Evolutionary conservation across 768 basidiomycete genomes (phyloP), one percentile per base, ranked within the genome.

Genomic region (Auriscalpium vulgare): DNA sequence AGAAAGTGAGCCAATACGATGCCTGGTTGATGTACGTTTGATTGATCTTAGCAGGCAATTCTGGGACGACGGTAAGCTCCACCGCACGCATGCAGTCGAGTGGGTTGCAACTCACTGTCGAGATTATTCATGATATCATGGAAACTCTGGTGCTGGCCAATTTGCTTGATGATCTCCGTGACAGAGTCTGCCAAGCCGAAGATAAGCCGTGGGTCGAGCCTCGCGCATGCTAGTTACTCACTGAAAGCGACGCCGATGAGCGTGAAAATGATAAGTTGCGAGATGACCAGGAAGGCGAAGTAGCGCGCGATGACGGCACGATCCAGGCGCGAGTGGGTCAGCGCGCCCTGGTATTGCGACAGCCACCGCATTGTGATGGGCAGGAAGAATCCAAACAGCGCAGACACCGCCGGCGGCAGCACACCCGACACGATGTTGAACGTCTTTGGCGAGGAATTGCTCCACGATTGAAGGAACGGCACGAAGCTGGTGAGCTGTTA

Each of bases 371-470:
- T 97, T 69, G 95, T 74, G 65, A 91, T 81, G 2, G 97, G 97
- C 37, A 99, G 76, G 70, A 93, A 83, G 73, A 89, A 94, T 14
- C 89, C 88, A 64, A 99, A 97, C 16, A 93, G 55, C 5, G 90
- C 87, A 8, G 91, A 90, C 38, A 98, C 82, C 0, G 89, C 76
- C 0, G 97, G 91, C 2, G 97, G 97, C 17, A 97, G 74, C 36
- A 97, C 85, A 87, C 95, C 94, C 67, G 92, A 94, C 38, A 94
- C 75, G 58, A 97, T 69, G 0, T 91, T 83, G 69, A 98, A 97
- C 1, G 87, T 78, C 21, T 62, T 72, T 0, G 78, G 76, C 3
- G 88, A 91, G 0, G 78, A 67, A 5, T 74, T 62, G 37, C 78
- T 75, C 94, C 95, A 97, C 1, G 59, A 38, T n/a, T 79, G 66